Conservation (phyloP, 2,329 filamentous ascomycete species). For the Aspergillus arachidicola region DNA sequence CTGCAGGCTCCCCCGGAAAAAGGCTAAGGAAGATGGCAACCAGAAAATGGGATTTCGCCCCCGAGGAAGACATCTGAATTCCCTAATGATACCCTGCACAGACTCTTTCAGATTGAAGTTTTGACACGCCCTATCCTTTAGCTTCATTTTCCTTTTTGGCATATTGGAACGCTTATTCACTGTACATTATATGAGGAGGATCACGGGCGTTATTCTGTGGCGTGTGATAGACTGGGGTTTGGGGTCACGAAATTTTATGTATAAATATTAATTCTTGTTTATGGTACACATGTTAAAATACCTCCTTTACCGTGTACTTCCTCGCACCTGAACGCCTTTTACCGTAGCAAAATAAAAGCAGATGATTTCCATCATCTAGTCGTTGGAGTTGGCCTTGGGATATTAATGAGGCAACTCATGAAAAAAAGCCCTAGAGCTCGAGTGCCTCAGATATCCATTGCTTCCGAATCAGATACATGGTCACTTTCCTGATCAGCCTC, state of each 20-base stretch:
- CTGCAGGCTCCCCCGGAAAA: constrained; percentile 36
- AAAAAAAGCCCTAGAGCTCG: background rate
- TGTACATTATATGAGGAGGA: background rate
- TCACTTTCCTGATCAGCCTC: constrained; percentile 22
- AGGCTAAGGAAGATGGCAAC: constrained; percentile 49
- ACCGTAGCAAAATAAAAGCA: background rate
- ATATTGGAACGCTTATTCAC: background rate
- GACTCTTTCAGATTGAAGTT: background rate
- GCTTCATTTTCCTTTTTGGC: background rate
- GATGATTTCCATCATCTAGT: background rate
- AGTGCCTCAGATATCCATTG: background rate
- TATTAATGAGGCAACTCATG: background rate
- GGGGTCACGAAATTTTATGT: background rate
- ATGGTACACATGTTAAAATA: background rate
- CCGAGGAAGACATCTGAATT: constrained; percentile 40
- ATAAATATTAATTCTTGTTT: background rate
- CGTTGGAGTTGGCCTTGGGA: background rate
- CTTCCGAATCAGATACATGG: constrained; percentile 19
- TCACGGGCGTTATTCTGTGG: background rate
- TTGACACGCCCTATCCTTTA: background rate
- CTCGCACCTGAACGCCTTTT: background rate
- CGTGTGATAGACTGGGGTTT: background rate
- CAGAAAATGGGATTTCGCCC: constrained; percentile 51
- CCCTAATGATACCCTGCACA: background rate
- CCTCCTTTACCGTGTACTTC: background rate